A percentile compares a stretch with the other conserved stretches of the same genome.
phyloP scores from a whole-genome alignment of 495 filamentous ascomycete genomes.

The Cetradonia linearis region DNA sequence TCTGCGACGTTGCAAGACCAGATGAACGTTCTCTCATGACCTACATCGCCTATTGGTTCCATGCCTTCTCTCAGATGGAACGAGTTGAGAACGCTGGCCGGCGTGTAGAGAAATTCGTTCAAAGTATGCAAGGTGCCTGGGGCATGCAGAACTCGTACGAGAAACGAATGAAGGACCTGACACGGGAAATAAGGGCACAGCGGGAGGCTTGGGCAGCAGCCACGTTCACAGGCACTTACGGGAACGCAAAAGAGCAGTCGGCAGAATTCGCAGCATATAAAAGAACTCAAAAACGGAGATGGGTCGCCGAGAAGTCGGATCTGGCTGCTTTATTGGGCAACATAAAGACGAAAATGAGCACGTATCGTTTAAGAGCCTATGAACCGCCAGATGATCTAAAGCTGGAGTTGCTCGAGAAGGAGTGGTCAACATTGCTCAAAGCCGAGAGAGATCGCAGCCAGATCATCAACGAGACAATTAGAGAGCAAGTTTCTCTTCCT shows the following conservation, averaged over 20 bases:
- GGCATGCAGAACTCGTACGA: constrained; percentile 97
- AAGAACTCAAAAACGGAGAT: constrained; percentile 73
- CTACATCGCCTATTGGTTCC: constrained; percentile 99
- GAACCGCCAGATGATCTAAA: constrained; percentile 74
- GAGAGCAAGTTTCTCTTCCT: constrained; percentile 51
- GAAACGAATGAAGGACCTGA: constrained; percentile 69
- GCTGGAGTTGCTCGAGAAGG: constrained; percentile 65
- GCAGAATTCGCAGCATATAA: constrained; percentile 78
- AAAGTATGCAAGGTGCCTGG: constrained; percentile 99
- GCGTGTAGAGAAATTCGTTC: constrained; percentile 95
- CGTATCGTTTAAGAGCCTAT: constrained; percentile 83
- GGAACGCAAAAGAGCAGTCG: constrained; percentile 82
- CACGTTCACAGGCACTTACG: constrained; percentile 82
- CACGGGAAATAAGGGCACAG: constrained; percentile 64
- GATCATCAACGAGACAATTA: constrained; percentile 92
- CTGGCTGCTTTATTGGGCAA: constrained; percentile 89
- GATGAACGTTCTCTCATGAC: constrained; percentile 97
- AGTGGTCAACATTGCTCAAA: constrained; percentile 69
- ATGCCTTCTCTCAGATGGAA: constrained; percentile 97
- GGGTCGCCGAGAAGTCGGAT: constrained; percentile 97
- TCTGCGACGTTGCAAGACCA: constrained; percentile 89
- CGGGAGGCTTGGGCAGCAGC: constrained; percentile 63
- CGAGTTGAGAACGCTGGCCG: constrained; percentile 93
- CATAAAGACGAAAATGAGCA: constrained; percentile 95
- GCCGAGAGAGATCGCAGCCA: constrained; percentile 80